phyloP scores from a whole-genome alignment of 2,329 filamentous ascomycete species.

The Paecilomyces fulvus region DNA sequence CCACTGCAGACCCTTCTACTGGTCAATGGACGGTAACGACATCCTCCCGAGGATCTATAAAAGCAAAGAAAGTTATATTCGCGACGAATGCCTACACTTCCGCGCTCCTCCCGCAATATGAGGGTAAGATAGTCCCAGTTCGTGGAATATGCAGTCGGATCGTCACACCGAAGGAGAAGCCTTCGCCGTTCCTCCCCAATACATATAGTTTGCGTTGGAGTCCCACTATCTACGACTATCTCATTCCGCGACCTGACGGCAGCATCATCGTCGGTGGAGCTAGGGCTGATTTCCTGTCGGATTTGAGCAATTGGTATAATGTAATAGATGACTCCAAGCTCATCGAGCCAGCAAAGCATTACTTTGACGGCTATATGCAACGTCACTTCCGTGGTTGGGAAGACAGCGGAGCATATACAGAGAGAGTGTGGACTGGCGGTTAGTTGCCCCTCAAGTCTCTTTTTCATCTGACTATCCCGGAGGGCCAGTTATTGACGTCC shows the following conservation, averaged over 20 bases:
- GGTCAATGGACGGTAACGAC: conserved; percentile 57
- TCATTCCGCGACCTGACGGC: conserved; percentile 50
- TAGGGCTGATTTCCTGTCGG: conserved; percentile 35
- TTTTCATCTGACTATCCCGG: neutral
- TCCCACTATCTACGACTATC: conserved; percentile 55
- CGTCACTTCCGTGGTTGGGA: conserved; percentile 29
- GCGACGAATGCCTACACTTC: conserved; percentile 82
- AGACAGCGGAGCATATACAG: conserved; percentile 20
- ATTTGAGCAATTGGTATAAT: conserved; percentile 37
- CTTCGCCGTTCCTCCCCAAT: conserved; percentile 22
- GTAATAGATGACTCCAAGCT: conserved; percentile 42
- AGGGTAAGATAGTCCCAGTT: conserved; percentile 66
- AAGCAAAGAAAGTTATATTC: conserved; percentile 58
- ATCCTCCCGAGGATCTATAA: conserved; percentile 53
- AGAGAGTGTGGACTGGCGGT: conserved; percentile 29
- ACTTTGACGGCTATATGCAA: conserved; percentile 33
- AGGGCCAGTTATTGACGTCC: conserved; percentile 10
- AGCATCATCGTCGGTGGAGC: conserved; percentile 56
- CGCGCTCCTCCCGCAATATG: conserved; percentile 59
- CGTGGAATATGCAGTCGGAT: conserved; percentile 46
- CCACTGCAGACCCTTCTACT: conserved; percentile 9
- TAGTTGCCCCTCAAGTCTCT: conserved; percentile 7
- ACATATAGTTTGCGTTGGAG: conserved; percentile 57
- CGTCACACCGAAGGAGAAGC: conserved; percentile 14
- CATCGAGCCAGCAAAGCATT: conserved; percentile 34